A percentile compares a stretch with the other conserved stretches of the same genome.
These are phyloP conservation scores for Calocybe gambosa DNA, from an alignment of 1,284 basidiomycete genomes.

Conservation along the genomic window DNA sequence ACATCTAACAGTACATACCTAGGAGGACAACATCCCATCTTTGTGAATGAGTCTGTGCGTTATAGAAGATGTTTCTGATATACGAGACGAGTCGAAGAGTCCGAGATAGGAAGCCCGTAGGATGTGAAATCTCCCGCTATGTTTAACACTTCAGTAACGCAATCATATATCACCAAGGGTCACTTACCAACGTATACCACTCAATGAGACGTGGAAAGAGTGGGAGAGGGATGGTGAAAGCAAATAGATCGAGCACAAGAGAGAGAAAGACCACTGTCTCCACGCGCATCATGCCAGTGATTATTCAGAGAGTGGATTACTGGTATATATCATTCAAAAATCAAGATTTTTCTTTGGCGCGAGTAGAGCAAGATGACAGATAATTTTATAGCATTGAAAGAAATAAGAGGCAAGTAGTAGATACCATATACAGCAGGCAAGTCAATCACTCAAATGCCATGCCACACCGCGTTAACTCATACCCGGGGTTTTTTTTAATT, in stretches of 20 bases:
- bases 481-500: not conserved
- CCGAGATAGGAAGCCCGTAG: constrained; percentile 62
- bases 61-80: constrained; percentile 58
- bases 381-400: constrained; percentile 9
- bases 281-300: constrained; percentile 51
- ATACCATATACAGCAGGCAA: not conserved
- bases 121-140: constrained; percentile 66
- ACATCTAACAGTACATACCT: constrained; percentile 32
- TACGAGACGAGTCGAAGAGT: constrained; percentile 61
- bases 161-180: not conserved
- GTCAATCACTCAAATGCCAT: not conserved
- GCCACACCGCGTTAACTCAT: not conserved
- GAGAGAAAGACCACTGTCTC: constrained; percentile 79
- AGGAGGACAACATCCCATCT: constrained; percentile 84
- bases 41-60: constrained; percentile 52
- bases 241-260: constrained; percentile 81
- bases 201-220: constrained; percentile 85
- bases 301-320: not conserved
- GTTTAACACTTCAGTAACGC: not conserved
- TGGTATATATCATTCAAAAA: not conserved
- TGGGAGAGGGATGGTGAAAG: constrained; percentile 92
- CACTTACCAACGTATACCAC: constrained; percentile 75
- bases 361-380: not conserved
- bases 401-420: not conserved
- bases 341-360: not conserved